Base-by-base conservation (phyloP, 495 filamentous ascomycete genomes). In the Aspergillus bertholletiae region DNA sequence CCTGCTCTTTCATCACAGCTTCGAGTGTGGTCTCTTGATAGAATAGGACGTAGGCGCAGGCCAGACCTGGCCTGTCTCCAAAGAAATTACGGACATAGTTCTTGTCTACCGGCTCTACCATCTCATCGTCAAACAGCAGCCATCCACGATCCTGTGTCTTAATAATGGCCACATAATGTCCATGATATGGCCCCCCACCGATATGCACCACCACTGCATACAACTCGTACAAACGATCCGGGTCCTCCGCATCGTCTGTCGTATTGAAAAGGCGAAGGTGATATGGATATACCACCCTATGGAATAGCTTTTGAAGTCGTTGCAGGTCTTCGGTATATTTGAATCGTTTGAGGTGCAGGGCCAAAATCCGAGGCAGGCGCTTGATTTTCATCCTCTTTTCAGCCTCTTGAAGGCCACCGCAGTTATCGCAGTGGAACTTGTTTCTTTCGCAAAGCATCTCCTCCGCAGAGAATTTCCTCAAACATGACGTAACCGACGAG, bases 331-430 rank as follows among this genome's bases (percentile, higher is more conserved):
- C 94, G 17, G 92, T 96, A 62, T 96, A 97, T 72, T 98, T 97
- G 77, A 98, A 98, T 49, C 94, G 80, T 65, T 98, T 98, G 51
- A 98, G 73, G 62, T 98, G 95, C 48, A 98, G 72, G 8, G 94
- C 91, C 52, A 98, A 70, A 35, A 98, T 92, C 60, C 88, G 90
- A 1, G 94, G 94, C 56, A 97, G 74, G 51, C 90, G 84, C 72
- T 98, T 98, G 57, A 98, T 91, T 77, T 98, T 98, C 94, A 98
- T 98, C 13, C 94, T 82, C 76, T 98, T 98, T 66, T 97, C 94
- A 0, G 94, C 94, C 72, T 98, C 94, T 72, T 98, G 95, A 20
- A 98, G 75, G 5, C 95, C 95, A 45, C 95, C 94, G 58, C 94
- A 98, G 57, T 90, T 90, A 65, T 98, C 94, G 69, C 94, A 98